phyloP scores from a whole-genome alignment of 1,284 basidiomycete species.

The Irpex sp. region DNA sequence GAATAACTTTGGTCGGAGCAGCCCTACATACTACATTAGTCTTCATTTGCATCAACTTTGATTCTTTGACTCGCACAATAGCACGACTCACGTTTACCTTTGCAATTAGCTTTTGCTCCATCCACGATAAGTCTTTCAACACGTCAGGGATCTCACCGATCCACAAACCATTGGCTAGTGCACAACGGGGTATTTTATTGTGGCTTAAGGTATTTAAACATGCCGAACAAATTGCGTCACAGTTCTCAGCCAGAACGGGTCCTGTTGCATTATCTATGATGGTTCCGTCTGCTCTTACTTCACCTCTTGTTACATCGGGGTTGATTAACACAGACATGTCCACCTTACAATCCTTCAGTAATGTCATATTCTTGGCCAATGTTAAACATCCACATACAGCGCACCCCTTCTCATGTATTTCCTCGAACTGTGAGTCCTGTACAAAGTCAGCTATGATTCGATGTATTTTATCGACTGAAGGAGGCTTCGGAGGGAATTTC shows the following conservation, averaged over 20 bases:
- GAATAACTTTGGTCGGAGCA: slow-evolving; percentile 30
- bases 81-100: slow-evolving; percentile 27
- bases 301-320: not conserved
- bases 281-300: not conserved
- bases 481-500: not conserved
- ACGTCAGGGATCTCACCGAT: slow-evolving; percentile 31
- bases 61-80: slow-evolving; percentile 23
- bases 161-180: slow-evolving; percentile 37
- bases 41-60: slow-evolving; percentile 30
- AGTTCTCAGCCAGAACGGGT: slow-evolving; percentile 3
- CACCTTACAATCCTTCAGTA: not conserved
- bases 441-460: not conserved
- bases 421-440: not conserved
- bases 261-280: not conserved
- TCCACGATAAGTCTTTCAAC: slow-evolving; percentile 25
- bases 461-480: not conserved
- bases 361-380: not conserved
- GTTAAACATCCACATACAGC: slow-evolving; percentile 11
- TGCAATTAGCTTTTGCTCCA: slow-evolving; percentile 31
- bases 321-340: not conserved
- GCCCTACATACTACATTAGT: slow-evolving; percentile 34
- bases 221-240: slow-evolving; percentile 1
- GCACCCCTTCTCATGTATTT: slow-evolving; percentile 10
- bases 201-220: slow-evolving; percentile 10
- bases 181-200: slow-evolving; percentile 19